Conservation (phyloP, 2,329 filamentous ascomycete genomes). For the Fusarium siculi region DNA sequence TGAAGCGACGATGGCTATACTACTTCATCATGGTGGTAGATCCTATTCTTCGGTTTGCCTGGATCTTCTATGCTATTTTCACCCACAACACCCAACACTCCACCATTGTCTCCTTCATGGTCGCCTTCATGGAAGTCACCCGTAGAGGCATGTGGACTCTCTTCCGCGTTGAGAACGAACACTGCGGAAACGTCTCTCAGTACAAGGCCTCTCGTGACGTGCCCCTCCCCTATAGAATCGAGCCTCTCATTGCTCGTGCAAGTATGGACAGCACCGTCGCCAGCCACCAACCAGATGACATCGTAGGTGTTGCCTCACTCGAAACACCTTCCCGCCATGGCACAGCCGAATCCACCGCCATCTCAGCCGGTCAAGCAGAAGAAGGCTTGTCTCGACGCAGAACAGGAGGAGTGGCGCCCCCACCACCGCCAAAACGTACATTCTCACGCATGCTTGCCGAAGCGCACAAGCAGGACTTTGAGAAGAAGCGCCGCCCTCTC, state of each 20-base stretch:
- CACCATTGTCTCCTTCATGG: conserved; percentile 80
- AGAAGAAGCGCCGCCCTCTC: conserved; percentile 71
- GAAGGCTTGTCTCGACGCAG: conserved; percentile 47
- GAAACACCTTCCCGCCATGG: conserved; percentile 20
- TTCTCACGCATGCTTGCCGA: conserved; percentile 77
- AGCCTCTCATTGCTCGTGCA: conserved; percentile 57
- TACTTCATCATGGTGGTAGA: conserved; percentile 87
- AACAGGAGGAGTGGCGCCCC: conserved; percentile 49
- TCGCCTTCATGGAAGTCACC: conserved; percentile 82
- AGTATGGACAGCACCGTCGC: conserved; percentile 49
- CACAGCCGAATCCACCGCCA: conserved; percentile 35
- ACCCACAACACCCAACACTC: conserved; percentile 84
- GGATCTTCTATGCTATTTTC: conserved; percentile 94
- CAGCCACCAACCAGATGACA: neutral
- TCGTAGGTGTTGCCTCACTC: neutral
- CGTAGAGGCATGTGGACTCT: conserved; percentile 91
- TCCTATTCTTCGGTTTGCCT: conserved; percentile 87
- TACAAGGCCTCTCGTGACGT: conserved; percentile 92
- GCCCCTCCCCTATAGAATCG: conserved; percentile 81
- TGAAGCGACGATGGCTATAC: conserved; percentile 84
- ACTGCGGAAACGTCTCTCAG: conserved; percentile 89
- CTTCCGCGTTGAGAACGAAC: conserved; percentile 96
- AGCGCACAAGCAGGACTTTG: conserved; percentile 92
- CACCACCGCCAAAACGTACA: conserved; percentile 36
- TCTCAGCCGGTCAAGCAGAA: conserved; percentile 29